Evolutionary conservation across 768 basidiomycete species (phyloP).

Genomic region (Goffeauzyma gilvescens): DNA sequence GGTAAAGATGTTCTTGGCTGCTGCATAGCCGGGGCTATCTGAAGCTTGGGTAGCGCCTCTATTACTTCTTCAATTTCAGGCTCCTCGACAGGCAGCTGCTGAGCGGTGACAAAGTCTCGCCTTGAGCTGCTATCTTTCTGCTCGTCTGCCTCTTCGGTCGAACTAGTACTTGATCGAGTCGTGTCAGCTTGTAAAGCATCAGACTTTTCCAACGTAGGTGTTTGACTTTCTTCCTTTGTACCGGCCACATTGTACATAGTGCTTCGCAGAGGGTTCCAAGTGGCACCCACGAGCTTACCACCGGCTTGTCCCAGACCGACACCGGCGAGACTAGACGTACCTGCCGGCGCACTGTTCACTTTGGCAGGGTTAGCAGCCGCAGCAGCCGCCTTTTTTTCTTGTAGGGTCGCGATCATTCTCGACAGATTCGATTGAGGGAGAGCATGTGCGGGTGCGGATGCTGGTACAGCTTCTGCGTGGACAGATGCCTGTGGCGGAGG

Average conservation of each 20-base stretch:
- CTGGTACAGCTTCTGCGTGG: neutral
- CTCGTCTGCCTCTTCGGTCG: neutral
- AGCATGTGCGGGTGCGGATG: neutral
- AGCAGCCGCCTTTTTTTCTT: constrained; percentile 11
- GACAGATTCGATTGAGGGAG: constrained; percentile 2
- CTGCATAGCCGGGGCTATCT: too few relatives aligned
- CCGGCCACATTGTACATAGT: neutral
- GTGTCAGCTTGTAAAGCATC: too few relatives aligned
- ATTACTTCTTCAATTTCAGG: too few relatives aligned
- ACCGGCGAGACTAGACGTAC: neutral
- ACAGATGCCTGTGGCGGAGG: neutral
- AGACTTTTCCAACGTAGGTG: neutral
- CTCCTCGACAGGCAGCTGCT: too few relatives aligned
- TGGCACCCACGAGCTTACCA: too few relatives aligned
- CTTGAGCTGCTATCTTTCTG: neutral
- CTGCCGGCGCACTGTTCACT: neutral
- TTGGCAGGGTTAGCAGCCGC: constrained; percentile 1
- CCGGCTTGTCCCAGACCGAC: neutral
- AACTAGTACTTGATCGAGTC: neutral
- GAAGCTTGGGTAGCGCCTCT: too few relatives aligned
- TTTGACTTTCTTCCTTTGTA: neutral
- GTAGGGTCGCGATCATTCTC: constrained; percentile 9
- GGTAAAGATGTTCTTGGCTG: too few relatives aligned
- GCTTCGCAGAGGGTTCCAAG: constrained; percentile 3
- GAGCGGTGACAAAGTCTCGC: too few relatives aligned